Base-by-base conservation (phyloP, 371 early-diverging fungal genomes). In the Actinomortierella wolfii region DNA sequence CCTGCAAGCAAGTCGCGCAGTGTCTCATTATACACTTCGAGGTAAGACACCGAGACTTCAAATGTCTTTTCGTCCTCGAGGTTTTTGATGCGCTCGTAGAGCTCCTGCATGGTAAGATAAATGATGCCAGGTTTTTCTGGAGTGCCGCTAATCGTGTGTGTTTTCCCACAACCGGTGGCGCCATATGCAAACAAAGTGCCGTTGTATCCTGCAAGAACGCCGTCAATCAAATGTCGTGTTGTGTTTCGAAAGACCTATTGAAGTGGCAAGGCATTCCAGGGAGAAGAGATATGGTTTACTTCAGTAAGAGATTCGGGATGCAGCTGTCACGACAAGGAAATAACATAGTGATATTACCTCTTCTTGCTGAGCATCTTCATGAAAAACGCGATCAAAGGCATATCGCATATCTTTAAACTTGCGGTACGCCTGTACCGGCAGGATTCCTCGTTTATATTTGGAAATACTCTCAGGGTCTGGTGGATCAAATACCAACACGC, bases 11-110 rank as follows among this genome's bases (percentile, higher is more conserved):
- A 75, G 68, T 99, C 99, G 11, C 92, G 84, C 29, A 97, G 93
- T 17, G 90, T 90, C 70, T 99, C 99, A 59, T 97, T 97, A 79
- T 99, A 99, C 28, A 99, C 91, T 73, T 99, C 98, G 54, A 96
- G 78, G 60, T 94, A 96, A 0, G 93, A 92, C 8, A 96, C 53
- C n/a, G 86, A 74, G 3, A 86, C 79, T 49, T 79, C 79, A 20
- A 78, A 59, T 1, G 76, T 67, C 43, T 78, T 78, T 46, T 85
- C 85, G 53, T 83, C 79, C 34, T 78, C 77, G 17, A 67, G 62
- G 0, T 66, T 69, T 26, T 76, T 55, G 11, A 93, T 83, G 11
- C 85, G 74, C 23, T 74, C 79, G 66, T 89, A 94, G 21, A 94
- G 83, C 57, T 92, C 88, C 57, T 81, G 79, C 83, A 92, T 86